Conservation (phyloP, 1,284 basidiomycete species). For the Athelia psychrophila region DNA sequence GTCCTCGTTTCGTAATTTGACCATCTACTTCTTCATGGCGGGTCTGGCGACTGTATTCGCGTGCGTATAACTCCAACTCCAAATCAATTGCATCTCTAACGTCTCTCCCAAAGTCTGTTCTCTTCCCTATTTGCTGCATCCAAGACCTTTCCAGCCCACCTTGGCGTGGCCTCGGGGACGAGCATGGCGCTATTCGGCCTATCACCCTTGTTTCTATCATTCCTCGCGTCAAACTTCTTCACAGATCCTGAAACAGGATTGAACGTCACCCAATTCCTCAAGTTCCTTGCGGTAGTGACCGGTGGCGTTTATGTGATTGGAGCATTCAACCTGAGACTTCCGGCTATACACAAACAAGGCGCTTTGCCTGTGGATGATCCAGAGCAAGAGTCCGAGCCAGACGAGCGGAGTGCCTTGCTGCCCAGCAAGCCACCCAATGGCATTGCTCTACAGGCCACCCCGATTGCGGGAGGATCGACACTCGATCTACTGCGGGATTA, state of each 20-base stretch:
- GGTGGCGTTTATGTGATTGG: conserved; percentile 54
- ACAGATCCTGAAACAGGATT: conserved; percentile 45
- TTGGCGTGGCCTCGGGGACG: conserved; percentile 62
- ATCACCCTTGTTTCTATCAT: conserved; percentile 71
- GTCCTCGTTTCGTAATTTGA: conserved; percentile 49
- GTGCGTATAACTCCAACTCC: conserved; percentile 38
- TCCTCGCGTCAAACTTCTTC: conserved; percentile 60
- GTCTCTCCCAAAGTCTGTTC: conserved; percentile 42
- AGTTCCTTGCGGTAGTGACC: conserved; percentile 53
- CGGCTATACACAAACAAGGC: conserved; percentile 9
- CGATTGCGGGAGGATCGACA: conserved; percentile 30
- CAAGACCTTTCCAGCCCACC: conserved; percentile 59
- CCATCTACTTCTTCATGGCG: conserved; percentile 56
- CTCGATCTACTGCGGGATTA: conserved; percentile 49
- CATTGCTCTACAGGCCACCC: conserved; percentile 16
- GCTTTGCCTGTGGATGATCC: conserved; percentile 15
- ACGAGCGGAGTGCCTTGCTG: conserved; percentile 46
- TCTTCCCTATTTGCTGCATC: conserved; percentile 74
- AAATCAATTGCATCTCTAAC: not conserved
- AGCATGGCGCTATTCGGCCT: conserved; percentile 73
- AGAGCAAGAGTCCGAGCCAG: conserved; percentile 14
- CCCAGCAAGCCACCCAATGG: conserved; percentile 18
- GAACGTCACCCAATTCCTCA: conserved; percentile 53
- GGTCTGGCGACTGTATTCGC: conserved; percentile 69
- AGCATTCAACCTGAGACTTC: conserved; percentile 37